These are phyloP conservation scores for Naganishia cerealis DNA, from an alignment of 1,284 basidiomycete genomes.

Conservation along the genomic window DNA sequence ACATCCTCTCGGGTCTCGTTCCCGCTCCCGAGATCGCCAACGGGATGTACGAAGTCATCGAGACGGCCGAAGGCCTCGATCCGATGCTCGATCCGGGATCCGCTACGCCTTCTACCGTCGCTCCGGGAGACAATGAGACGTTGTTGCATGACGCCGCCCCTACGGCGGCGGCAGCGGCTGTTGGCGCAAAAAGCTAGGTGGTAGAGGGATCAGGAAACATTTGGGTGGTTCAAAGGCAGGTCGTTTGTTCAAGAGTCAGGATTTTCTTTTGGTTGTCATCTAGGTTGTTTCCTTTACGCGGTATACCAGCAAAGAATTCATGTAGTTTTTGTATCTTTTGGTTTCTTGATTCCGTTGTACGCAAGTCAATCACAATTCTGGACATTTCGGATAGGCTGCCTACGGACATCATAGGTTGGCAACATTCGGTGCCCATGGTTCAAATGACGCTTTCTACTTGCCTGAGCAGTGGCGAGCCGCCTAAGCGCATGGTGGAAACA, in stretches of 20 bases:
- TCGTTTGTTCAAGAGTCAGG: no score
- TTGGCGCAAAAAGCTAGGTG: neutral
- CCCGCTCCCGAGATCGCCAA: slow-evolving; percentile 95
- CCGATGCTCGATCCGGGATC: slow-evolving; percentile 40
- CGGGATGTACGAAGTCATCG: slow-evolving; percentile 89
- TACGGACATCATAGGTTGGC: no score
- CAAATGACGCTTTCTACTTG: no score
- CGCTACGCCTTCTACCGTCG: slow-evolving; percentile 15
- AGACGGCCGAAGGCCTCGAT: slow-evolving; percentile 61
- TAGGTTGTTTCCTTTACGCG: neutral
- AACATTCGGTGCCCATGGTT: no score
- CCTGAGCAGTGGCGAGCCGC: no score
- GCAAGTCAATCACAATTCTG: neutral
- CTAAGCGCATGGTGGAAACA: no score
- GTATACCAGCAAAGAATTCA: neutral
- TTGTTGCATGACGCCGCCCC: slow-evolving; percentile 8
- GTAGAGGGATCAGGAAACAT: neutral
- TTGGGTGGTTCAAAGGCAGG: neutral
- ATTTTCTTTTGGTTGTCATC: neutral
- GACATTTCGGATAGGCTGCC: no score
- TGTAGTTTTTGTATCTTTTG: neutral
- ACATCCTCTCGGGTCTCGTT: slow-evolving; percentile 66
- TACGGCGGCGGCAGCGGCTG: neutral
- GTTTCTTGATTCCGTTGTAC: neutral
- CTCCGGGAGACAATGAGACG: slow-evolving; percentile 8